Conservation (phyloP, 1,284 basidiomycete species). For the Schizophyllum commune region DNA sequence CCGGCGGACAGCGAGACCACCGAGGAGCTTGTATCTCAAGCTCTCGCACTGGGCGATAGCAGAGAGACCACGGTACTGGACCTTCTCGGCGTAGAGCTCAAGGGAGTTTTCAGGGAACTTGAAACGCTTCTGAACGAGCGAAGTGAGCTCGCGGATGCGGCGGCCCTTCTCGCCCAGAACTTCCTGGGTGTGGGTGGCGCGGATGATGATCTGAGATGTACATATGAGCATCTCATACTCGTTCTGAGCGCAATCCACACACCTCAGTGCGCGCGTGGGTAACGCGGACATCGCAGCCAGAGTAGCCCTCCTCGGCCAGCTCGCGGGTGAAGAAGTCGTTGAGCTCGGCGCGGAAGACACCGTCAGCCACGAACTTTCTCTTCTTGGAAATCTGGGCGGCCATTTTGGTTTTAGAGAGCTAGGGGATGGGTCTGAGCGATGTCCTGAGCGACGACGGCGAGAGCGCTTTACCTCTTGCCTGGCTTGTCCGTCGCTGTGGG, state of each 20-base stretch:
- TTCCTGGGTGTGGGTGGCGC: slow-evolving; percentile 99
- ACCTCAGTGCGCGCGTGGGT: slow-evolving; percentile 99
- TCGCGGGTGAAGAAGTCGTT: slow-evolving; percentile 99
- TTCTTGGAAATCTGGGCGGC: slow-evolving; percentile 89
- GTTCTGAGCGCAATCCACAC: slow-evolving; percentile 1
- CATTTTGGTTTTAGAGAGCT: slow-evolving; percentile 39
- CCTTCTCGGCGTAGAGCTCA: slow-evolving; percentile 99
- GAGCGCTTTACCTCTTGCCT: not conserved
- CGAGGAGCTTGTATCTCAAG: slow-evolving; percentile 98
- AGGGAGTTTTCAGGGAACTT: slow-evolving; percentile 99
- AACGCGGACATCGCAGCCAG: slow-evolving; percentile 99
- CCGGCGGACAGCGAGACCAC: slow-evolving; percentile 98
- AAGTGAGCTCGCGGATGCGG: slow-evolving; percentile 97
- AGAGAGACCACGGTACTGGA: slow-evolving; percentile 97
- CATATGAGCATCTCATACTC: not conserved
- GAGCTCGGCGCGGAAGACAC: slow-evolving; percentile 97
- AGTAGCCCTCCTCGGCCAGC: slow-evolving; percentile 99
- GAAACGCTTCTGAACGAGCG: slow-evolving; percentile 99
- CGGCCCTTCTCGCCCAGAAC: slow-evolving; percentile 99
- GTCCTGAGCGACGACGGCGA: slow-evolving; percentile 1
- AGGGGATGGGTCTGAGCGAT: slow-evolving; percentile 7
- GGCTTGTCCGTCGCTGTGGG: slow-evolving; percentile 9
- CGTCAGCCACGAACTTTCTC: slow-evolving; percentile 97
- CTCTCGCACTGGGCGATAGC: slow-evolving; percentile 99
- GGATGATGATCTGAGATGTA: slow-evolving; percentile 90